Evolutionary conservation across 1,284 basidiomycete genomes (phyloP).

Genomic region (Chondrostereum purpureum): DNA sequence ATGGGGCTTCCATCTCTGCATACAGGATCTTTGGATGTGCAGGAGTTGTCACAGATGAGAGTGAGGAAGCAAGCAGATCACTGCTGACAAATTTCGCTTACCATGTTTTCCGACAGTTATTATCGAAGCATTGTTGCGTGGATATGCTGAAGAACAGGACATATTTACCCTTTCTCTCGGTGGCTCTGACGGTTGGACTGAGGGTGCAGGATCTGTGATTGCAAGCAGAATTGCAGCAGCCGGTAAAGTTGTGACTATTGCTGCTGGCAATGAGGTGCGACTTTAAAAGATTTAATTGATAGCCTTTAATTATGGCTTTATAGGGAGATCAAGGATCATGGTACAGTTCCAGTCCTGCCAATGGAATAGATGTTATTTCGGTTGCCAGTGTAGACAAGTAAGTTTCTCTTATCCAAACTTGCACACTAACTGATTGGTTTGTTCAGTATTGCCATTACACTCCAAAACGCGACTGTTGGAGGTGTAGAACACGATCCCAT

Average conservation of each 20-base stretch:
- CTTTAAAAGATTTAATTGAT: neutral
- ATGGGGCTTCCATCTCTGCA: constrained; percentile 26
- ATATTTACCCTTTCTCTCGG: constrained; percentile 51
- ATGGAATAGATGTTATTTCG: constrained; percentile 32
- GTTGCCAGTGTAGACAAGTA: constrained; percentile 35
- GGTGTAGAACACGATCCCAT: constrained; percentile 36
- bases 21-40: constrained; percentile 35
- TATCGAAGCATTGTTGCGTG: constrained; percentile 31
- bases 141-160: constrained; percentile 35
- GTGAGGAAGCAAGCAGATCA: constrained; percentile 15
- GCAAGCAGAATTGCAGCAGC: constrained; percentile 36
- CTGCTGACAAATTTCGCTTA: neutral
- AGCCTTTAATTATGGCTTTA: neutral
- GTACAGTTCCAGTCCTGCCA: constrained; percentile 34
- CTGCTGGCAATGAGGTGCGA: constrained; percentile 26
- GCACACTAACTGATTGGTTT: neutral
- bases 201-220: constrained; percentile 35
- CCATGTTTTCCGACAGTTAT: constrained; percentile 22
- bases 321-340: constrained; percentile 29
- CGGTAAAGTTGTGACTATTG: constrained; percentile 42
- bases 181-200: constrained; percentile 44
- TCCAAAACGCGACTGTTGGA: constrained; percentile 33
- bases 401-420: constrained; percentile 1
- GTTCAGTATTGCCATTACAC: constrained; percentile 27
- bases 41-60: constrained; percentile 27